Evolutionary conservation across 768 basidiomycete species (phyloP).

Genomic region (Phylloporus scabripes): DNA sequence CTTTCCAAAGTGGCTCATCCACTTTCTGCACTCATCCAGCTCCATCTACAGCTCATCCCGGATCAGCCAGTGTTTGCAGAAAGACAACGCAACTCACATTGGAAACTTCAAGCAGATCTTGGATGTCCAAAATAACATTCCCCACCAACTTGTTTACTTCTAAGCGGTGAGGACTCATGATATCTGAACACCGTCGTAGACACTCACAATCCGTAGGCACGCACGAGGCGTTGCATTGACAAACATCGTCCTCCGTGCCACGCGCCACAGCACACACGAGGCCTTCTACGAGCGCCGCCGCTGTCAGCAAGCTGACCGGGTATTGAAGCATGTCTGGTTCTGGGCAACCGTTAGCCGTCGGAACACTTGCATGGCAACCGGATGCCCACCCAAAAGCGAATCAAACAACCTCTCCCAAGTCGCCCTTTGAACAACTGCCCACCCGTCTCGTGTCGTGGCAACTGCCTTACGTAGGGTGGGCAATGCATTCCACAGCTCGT

Average conservation of each 20-base stretch:
- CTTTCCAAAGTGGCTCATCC: too few species aligned
- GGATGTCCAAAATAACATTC: constrained; percentile 19
- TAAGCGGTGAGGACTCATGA: not conserved
- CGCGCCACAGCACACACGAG: constrained; percentile 35
- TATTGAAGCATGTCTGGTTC: constrained; percentile 52
- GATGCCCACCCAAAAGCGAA: constrained; percentile 34
- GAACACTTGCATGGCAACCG: not conserved
- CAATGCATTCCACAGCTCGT: constrained; percentile 54
- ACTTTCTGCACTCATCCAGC: too few species aligned
- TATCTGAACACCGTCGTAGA: not conserved
- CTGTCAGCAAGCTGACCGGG: constrained; percentile 50
- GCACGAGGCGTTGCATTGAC: constrained; percentile 2
- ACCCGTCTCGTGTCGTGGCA: constrained; percentile 32
- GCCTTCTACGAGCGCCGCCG: constrained; percentile 45
- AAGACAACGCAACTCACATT: constrained; percentile 12
- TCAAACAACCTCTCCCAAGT: constrained; percentile 49
- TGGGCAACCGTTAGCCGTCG: constrained; percentile 14
- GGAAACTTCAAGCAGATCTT: constrained; percentile 23
- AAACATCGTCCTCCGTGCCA: constrained; percentile 17
- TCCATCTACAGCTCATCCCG: constrained; percentile 6
- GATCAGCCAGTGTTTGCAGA: constrained; percentile 1
- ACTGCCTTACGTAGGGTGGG: constrained; percentile 45
- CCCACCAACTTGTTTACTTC: constrained; percentile 10
- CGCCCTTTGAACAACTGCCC: constrained; percentile 41
- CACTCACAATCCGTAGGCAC: too few species aligned